Percentiles rank a stretch among this genome's conserved stretches.
Conservation (phyloP, 495 filamentous ascomycete species). For the Daldinia bambusicola region DNA sequence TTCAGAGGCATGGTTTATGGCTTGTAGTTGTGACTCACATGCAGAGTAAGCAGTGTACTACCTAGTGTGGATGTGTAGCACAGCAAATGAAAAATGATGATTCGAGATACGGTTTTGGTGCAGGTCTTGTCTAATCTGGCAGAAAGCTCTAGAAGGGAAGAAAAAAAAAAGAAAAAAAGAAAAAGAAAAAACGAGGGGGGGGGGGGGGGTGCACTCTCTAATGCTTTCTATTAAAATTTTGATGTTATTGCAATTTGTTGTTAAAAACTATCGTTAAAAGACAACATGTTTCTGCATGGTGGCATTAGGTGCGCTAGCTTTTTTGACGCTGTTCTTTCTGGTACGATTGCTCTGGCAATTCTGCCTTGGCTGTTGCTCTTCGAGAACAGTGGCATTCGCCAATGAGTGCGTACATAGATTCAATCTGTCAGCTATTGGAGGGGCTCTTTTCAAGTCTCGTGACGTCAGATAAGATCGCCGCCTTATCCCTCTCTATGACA, state of each 20-base stretch:
- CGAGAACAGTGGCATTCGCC: neutral
- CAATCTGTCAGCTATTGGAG: neutral
- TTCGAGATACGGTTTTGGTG: conserved; percentile 9
- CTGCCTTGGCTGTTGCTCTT: neutral
- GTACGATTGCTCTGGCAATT: conserved; percentile 2
- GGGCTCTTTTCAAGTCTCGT: conserved; percentile 5
- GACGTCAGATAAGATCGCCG: conserved; percentile 34
- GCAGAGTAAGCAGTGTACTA: conserved; percentile 1
- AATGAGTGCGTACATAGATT: conserved; percentile 4
- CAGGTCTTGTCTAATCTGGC: neutral
- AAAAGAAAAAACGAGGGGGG: too few relatives aligned
- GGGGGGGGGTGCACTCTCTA: too few relatives aligned
- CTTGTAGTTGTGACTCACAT: conserved; percentile 27
- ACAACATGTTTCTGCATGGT: too few relatives aligned
- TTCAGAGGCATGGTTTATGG: neutral
- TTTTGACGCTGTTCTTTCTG: too few relatives aligned
- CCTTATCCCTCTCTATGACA: conserved; percentile 8
- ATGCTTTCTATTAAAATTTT: too few relatives aligned
- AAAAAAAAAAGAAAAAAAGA: too few relatives aligned
- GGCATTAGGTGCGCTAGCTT: too few relatives aligned
- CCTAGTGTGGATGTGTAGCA: conserved; percentile 1
- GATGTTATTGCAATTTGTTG: too few relatives aligned
- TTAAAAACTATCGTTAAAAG: too few relatives aligned
- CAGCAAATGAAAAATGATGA: neutral
- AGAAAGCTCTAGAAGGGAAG: neutral